These are phyloP conservation scores for Yamadazyma tumulicola DNA, from an alignment of 805 yeast species.

Conservation along the genomic window DNA sequence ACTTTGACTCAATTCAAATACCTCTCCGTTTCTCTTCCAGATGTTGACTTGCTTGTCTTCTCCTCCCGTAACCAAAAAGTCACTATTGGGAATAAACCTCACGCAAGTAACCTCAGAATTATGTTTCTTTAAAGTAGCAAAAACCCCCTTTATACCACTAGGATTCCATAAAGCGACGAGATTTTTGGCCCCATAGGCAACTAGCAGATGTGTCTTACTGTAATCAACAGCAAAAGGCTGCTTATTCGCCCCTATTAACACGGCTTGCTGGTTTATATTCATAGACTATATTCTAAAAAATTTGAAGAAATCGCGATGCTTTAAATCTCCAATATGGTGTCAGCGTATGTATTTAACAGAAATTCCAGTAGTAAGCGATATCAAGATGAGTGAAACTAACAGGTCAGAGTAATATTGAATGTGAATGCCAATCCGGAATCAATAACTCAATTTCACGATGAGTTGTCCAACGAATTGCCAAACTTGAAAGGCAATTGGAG, in stretches of 20 bases:
- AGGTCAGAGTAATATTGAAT: constrained; percentile 32
- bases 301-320: constrained; percentile 2
- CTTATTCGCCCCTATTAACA: constrained; percentile 70
- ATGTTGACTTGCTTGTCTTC: constrained; percentile 63
- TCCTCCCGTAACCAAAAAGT: constrained; percentile 54
- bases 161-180: constrained; percentile 66
- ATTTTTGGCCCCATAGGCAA: constrained; percentile 72
- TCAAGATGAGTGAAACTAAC: constrained; percentile 19
- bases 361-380: not conserved
- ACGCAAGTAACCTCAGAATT: constrained; percentile 64
- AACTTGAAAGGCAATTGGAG: constrained; percentile 60
- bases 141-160: constrained; percentile 42
- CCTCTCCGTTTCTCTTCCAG: constrained; percentile 44
- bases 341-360: constrained; percentile 30
- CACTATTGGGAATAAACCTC: constrained; percentile 42
- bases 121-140: constrained; percentile 58
- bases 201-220: constrained; percentile 28
- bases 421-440: constrained; percentile 50
- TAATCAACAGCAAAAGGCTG: constrained; percentile 60
- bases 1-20: constrained; percentile 28
- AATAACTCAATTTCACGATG: constrained; percentile 68
- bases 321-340: constrained; percentile 22
- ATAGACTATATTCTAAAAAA: not conserved
- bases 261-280: constrained; percentile 42
- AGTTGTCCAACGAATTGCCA: constrained; percentile 65